Base-by-base conservation (phyloP, 2,329 filamentous ascomycete species). In the Pestalotiopsis sp. region DNA sequence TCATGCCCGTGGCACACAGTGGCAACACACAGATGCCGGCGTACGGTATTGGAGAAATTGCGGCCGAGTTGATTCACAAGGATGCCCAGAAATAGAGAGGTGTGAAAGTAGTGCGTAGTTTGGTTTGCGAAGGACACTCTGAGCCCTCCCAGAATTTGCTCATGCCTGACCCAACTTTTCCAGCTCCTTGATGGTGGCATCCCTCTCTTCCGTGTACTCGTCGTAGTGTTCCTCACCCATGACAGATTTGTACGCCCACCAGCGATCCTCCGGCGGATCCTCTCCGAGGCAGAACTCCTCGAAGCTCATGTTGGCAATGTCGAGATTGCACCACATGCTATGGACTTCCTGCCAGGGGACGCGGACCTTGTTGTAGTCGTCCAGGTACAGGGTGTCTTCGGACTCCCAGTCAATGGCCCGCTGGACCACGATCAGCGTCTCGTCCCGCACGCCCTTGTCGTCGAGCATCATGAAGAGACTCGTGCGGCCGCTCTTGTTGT, bases 311-410 rank as follows among this genome's bases (percentile, higher is more conserved):
- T 59, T 59, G 13, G 57, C 57, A 20, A 59, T 25, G 13, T 59
- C 57, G 25, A 59, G 57, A 12, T 59, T 59, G 57, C 13, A 13
- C 57, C 57, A 59, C 57, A 59, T 59, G 23, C 57, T 27, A 20
- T 59, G 57, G 17, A 59, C 57, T 13, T 59, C 57, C 57, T 59
- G 57, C 57, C 57, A 59, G 14, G 57, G 57, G 23, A 59, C 57
- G 5, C 57, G 57, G 2, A 59, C 57, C 57, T 59, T 59, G 3
- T 59, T 27, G 57, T 59, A 59, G 17, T 59, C 57, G 23, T 17
- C 17, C 17, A 59, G 57, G 13, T 27, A 59, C 17, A 31, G 13
- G n/a, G 57, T 31, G 25, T 59, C 57, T 59, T 27, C n/a, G 2
- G 31, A 36, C 31, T 59, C 57, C 25, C 5, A 23, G 57, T 59